These are phyloP conservation scores for Salvia rosmarinus DNA, from an alignment of 257 asterid genomes.

Conservation along the genomic window DNA sequence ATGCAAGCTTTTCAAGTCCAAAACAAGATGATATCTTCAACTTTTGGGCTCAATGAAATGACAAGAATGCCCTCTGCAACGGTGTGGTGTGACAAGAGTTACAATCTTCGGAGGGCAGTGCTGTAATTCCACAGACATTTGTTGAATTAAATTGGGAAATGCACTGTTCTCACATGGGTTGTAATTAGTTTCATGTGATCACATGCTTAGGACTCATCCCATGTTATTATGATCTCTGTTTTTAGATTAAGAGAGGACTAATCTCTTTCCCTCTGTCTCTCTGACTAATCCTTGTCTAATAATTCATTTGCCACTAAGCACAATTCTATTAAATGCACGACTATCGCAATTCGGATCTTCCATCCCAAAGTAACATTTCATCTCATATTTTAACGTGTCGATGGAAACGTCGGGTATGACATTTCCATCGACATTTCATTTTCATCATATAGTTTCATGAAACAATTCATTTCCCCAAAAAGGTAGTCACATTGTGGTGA, in stretches of 20 bases:
- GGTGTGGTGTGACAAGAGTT: slow-evolving; percentile 5
- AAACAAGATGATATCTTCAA: slow-evolving; percentile 43
- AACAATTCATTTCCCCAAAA: no score
- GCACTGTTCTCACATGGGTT: slow-evolving; percentile 59
- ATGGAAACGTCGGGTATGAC: no score
- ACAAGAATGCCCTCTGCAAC: slow-evolving; percentile 44
- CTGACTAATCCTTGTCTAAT: slow-evolving; percentile 48
- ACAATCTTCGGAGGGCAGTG: slow-evolving; percentile 36
- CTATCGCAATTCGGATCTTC: not conserved
- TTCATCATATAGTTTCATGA: no score
- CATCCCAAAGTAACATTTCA: not conserved
- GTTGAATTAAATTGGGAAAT: slow-evolving; percentile 41
- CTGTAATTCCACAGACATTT: slow-evolving; percentile 22
- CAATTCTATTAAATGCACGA: not conserved
- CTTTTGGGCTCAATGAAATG: slow-evolving; percentile 26
- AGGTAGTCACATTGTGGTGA: no score
- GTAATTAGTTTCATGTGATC: slow-evolving; percentile 65
- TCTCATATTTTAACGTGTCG: not conserved
- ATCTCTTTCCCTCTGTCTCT: slow-evolving; percentile 32
- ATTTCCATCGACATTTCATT: no score
- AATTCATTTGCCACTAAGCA: slow-evolving; percentile 33
- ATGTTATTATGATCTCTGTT: slow-evolving; percentile 59
- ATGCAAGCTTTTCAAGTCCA: slow-evolving; percentile 43
- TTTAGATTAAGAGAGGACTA: slow-evolving; percentile 37
- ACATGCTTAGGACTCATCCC: slow-evolving; percentile 66